Conservation (phyloP, 148 eudicot species). For the Chenopodium album region DNA sequence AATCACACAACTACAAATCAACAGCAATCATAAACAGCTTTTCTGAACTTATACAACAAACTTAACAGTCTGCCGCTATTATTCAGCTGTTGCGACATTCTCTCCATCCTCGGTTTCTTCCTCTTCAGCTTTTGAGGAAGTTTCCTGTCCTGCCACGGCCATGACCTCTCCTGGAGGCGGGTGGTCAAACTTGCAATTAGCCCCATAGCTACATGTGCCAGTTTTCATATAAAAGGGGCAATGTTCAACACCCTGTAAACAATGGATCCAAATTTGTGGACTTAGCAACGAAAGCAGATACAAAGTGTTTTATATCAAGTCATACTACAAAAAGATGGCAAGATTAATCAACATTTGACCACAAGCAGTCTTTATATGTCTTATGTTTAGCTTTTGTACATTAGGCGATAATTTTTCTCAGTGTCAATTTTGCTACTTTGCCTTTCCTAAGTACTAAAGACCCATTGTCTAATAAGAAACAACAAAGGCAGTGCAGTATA, state of each 20-base stretch:
- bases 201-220: slow-evolving; percentile 81
- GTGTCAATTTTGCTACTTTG: not conserved
- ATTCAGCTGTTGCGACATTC: slow-evolving; percentile 4
- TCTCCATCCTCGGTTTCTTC: slow-evolving; percentile 15
- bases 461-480: too few relatives aligned
- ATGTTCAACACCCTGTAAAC: slow-evolving; percentile 57
- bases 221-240: slow-evolving; percentile 97
- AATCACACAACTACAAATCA: not conserved
- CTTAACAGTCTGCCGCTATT: slow-evolving; percentile 2
- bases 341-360: not conserved
- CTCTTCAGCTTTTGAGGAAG: slow-evolving; percentile 19
- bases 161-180: slow-evolving; percentile 94
- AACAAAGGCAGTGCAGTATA: too few relatives aligned
- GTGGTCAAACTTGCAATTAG: slow-evolving; percentile 89
- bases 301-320: not conserved
- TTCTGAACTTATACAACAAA: not conserved
- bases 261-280: not conserved
- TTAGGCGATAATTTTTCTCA: not conserved
- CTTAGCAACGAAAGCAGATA: not conserved
- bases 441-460: too few relatives aligned
- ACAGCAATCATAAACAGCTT: not conserved
- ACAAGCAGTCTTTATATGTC: not conserved
- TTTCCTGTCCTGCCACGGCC: slow-evolving; percentile 40
- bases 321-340: not conserved
- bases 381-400: not conserved